Percentiles rank a stretch among this genome's conserved stretches.
These are phyloP conservation scores for Saccharomycopsis schoenii DNA, from an alignment of 805 yeast species.

Conservation along the genomic window DNA sequence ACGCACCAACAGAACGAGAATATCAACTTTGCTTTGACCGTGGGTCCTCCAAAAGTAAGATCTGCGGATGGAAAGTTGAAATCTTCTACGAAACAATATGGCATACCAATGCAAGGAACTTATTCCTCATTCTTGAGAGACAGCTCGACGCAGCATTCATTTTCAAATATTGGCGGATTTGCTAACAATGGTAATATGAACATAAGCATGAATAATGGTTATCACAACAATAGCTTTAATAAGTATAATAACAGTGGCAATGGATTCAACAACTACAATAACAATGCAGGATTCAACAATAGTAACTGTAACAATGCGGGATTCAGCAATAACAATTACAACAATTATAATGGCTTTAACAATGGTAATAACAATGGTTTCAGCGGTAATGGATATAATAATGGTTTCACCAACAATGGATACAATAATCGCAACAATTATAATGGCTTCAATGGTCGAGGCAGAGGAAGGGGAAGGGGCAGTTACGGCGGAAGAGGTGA, in stretches of 20 bases:
- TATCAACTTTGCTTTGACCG: constrained; percentile 18
- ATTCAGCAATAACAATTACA: constrained; percentile 25
- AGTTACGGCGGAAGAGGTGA: constrained; percentile 17
- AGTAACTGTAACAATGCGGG: neutral
- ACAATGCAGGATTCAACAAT: constrained; percentile 3
- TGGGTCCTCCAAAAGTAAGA: constrained; percentile 16
- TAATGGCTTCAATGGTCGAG: constrained; percentile 18
- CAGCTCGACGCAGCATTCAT: neutral
- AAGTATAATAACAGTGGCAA: constrained; percentile 11
- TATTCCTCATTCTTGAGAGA: neutral
- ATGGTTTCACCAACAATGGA: constrained; percentile 24
- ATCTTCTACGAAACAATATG: neutral
- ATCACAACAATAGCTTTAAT: constrained; percentile 20
- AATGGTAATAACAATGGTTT: constrained; percentile 24
- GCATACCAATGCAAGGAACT: constrained; percentile 9
- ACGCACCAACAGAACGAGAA: constrained; percentile 17
- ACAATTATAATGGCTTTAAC: constrained; percentile 21
- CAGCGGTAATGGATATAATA: constrained; percentile 21
- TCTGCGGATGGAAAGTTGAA: constrained; percentile 4
- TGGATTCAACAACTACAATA: constrained; percentile 8
- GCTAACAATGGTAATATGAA: constrained; percentile 20
- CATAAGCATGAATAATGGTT: constrained; percentile 2
- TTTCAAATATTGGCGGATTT: constrained; percentile 21
- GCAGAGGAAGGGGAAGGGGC: constrained; percentile 19
- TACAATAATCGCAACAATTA: constrained; percentile 27